Percentiles rank a stretch among this genome's conserved stretches.
phyloP scores from a whole-genome alignment of 441 rosid species.

The Croton laevigatus region DNA sequence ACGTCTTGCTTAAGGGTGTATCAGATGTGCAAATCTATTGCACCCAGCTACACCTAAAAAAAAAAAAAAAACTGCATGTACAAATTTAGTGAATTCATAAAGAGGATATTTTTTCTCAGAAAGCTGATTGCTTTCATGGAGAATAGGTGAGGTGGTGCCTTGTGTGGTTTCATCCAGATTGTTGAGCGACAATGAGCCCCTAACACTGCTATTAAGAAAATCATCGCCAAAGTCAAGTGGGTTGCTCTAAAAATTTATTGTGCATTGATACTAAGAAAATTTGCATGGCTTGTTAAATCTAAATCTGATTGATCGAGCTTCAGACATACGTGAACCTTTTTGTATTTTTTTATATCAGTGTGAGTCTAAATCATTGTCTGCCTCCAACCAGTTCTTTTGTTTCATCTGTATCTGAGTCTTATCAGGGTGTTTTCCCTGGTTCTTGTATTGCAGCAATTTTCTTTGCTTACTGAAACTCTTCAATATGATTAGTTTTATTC shows the following conservation, averaged over 20 bases:
- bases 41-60: not conserved
- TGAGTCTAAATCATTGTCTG: not conserved
- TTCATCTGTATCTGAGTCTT: not conserved
- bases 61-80: not conserved
- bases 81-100: not conserved
- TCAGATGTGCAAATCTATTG: not conserved
- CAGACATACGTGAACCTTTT: not conserved
- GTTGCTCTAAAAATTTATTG: not conserved
- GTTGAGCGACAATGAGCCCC: not conserved
- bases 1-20: not conserved
- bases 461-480: not conserved
- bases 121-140: not conserved
- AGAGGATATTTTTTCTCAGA: not conserved
- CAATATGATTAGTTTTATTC: slow-evolving; percentile 9
- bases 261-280: not conserved
- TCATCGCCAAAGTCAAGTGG: not conserved
- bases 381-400: not conserved
- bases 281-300: not conserved
- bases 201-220: too few relatives aligned
- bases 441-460: not conserved
- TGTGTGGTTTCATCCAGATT: not conserved
- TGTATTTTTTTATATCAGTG: not conserved
- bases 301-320: not conserved
- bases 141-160: not conserved
- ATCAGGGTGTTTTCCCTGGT: not conserved